A percentile compares a stretch with the other conserved stretches of the same genome.
phyloP scores from a whole-genome alignment of 768 basidiomycete genomes.

The Dendrothele bispora region DNA sequence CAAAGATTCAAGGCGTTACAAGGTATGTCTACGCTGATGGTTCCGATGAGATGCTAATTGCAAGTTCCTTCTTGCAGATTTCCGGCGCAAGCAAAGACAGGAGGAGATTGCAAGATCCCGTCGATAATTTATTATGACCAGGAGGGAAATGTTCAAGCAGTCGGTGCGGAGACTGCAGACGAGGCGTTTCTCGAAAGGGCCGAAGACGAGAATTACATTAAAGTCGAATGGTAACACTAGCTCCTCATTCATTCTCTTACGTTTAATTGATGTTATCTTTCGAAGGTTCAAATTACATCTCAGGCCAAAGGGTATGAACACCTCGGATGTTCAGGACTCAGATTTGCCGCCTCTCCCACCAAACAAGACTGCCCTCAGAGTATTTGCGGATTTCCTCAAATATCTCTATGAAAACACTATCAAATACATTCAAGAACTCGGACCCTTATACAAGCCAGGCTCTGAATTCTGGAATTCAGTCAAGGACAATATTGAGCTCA shows the following conservation, averaged over 20 bases:
- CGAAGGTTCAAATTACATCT: slow-evolving; percentile 40
- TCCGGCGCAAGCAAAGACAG: slow-evolving; percentile 45
- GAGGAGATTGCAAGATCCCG: slow-evolving; percentile 49
- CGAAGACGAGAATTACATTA: slow-evolving; percentile 43
- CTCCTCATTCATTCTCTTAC: slow-evolving; percentile 21
- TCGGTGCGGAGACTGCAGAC: slow-evolving; percentile 42
- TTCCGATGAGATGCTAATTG: background rate
- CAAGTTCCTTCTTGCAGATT: slow-evolving; percentile 29
- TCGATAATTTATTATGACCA: slow-evolving; percentile 47
- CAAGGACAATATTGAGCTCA: slow-evolving; percentile 42
- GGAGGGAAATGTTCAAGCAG: slow-evolving; percentile 35
- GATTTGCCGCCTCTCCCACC: slow-evolving; percentile 40
- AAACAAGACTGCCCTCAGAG: slow-evolving; percentile 37
- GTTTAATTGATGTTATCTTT: background rate
- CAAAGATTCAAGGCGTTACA: slow-evolving; percentile 2
- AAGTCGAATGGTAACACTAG: slow-evolving; percentile 42
- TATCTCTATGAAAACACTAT: slow-evolving; percentile 47
- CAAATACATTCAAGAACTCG: slow-evolving; percentile 48
- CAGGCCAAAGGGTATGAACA: slow-evolving; percentile 23
- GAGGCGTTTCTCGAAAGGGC: slow-evolving; percentile 38
- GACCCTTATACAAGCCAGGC: slow-evolving; percentile 43
- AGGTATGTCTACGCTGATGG: background rate
- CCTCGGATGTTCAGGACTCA: slow-evolving; percentile 10
- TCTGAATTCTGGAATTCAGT: slow-evolving; percentile 44
- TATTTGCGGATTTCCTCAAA: slow-evolving; percentile 50